Evolutionary conservation across 1,284 basidiomycete genomes (phyloP), one percentile per base, ranked within the genome.

Genomic region (Ceratobasidium theobromae): DNA sequence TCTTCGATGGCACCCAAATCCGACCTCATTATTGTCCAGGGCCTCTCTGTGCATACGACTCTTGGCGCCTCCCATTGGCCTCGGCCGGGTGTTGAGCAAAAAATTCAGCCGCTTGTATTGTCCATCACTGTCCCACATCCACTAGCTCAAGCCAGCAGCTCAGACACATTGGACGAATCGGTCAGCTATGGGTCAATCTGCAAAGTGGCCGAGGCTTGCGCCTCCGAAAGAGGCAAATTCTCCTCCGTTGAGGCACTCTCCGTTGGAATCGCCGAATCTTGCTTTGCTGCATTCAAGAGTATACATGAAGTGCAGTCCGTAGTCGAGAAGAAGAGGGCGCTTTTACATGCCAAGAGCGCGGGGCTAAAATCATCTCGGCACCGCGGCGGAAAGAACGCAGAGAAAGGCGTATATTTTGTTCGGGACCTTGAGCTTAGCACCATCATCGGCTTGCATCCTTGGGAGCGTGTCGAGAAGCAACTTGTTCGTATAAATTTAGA

Each of bases 361-460:
- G 79, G 79, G 2, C 69, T 87, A 6, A 76, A 80, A 55, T 75
- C 80, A 23, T 72, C 72, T 16, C 76, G 77, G 5, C 66, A 66
- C 3, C 69, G 75, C 33, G 67, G 72, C 18, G 75, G 75, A 3
- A 69, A 70, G 35, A 38, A 8, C 35, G 27, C 43, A 68, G 30
- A 41, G 27, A 32, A 53, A 66, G 66, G 74, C 75, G 45, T 73
- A 48, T 77, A 82, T 69, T 73, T 77, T 53, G 74, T 90, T 5
- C 76, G 79, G 18, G 80, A 82, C 68, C 75, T 93, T 4, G 76
- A 79, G 28, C 81, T 85, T 51, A 79, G 81, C 21, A 80, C 83
- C 28, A 82, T 93, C 64, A 79, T 94, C 52, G 92, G 91, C 0
- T 79, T 94, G 52, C 86, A 91, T 71, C 78, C 82, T 1, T 86